These are phyloP conservation scores for Microdochium trichocladiopsis DNA, from an alignment of 2,329 filamentous ascomycete species.

Conservation along the genomic window DNA sequence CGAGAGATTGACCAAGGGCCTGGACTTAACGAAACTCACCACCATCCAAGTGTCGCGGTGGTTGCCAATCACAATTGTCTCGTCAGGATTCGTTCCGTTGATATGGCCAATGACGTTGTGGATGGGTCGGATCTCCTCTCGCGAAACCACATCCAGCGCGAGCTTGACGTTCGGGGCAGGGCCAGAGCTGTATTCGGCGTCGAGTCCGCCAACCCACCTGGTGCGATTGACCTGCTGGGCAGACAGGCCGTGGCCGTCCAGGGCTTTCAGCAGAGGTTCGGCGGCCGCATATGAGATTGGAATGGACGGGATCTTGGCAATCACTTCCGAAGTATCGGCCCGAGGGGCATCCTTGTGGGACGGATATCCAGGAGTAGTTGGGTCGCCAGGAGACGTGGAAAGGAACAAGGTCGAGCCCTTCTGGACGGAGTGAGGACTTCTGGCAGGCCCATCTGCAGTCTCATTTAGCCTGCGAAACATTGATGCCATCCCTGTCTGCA, in stretches of 20 bases:
- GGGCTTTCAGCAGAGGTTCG: constrained; percentile 66
- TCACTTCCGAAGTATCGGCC: constrained; percentile 51
- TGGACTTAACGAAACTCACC: background rate
- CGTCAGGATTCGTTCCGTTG: constrained; percentile 68
- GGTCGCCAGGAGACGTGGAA: constrained; percentile 54
- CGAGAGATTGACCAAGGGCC: background rate
- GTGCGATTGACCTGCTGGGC: constrained; percentile 56
- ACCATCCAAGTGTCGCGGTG: constrained; percentile 80
- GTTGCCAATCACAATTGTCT: constrained; percentile 73
- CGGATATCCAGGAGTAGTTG: constrained; percentile 77
- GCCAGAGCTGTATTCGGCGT: constrained; percentile 34
- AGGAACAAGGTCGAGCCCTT: constrained; percentile 70
- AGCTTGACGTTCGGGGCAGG: constrained; percentile 49
- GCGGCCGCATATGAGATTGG: constrained; percentile 75
- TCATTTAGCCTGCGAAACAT: background rate
- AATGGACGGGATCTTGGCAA: constrained; percentile 71
- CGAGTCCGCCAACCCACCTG: constrained; percentile 48
- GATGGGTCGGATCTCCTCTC: constrained; percentile 61
- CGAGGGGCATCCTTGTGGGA: constrained; percentile 67
- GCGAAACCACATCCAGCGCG: constrained; percentile 61
- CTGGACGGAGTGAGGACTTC: constrained; percentile 72
- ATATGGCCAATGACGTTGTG: constrained; percentile 79
- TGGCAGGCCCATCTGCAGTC: constrained; percentile 54
- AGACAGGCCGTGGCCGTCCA: constrained; percentile 69
- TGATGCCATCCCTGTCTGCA: background rate